These are phyloP conservation scores for Saccharum officinarum DNA, from an alignment of 176 grass and related monocot genomes.

Conservation along the genomic window DNA sequence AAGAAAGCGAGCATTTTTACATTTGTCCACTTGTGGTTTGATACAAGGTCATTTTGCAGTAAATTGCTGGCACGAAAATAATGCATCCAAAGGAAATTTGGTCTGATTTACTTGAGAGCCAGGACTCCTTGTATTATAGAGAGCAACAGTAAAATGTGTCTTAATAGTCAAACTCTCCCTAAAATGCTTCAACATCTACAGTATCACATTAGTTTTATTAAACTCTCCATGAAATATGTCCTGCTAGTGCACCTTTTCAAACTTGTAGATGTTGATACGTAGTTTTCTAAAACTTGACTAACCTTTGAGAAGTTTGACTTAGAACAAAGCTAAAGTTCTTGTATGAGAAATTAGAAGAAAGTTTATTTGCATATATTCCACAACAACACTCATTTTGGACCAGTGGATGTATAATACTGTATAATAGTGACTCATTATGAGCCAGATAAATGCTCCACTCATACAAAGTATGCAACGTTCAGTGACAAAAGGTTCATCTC, in stretches of 20 bases:
- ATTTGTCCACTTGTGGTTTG: not conserved
- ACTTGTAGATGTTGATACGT: too few relatives aligned
- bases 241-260: too few relatives aligned
- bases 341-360: not conserved
- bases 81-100: not conserved
- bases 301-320: not conserved
- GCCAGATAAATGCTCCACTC: not conserved
- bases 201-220: too few relatives aligned
- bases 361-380: not conserved
- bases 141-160: too few relatives aligned
- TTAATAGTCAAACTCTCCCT: too few relatives aligned
- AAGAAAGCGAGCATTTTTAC: conserved; percentile 16
- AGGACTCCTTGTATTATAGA: not conserved
- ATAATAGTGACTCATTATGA: not conserved
- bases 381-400: not conserved
- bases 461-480: not conserved
- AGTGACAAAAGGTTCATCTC: not conserved
- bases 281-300: too few relatives aligned
- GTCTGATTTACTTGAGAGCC: not conserved
- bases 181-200: too few relatives aligned
- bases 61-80: not conserved
- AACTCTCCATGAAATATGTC: too few relatives aligned
- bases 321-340: not conserved
- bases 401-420: not conserved
- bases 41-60: not conserved